These are phyloP conservation scores for Macroventuria anomochaeta DNA, from an alignment of 2,329 filamentous ascomycete genomes.

Conservation along the genomic window DNA sequence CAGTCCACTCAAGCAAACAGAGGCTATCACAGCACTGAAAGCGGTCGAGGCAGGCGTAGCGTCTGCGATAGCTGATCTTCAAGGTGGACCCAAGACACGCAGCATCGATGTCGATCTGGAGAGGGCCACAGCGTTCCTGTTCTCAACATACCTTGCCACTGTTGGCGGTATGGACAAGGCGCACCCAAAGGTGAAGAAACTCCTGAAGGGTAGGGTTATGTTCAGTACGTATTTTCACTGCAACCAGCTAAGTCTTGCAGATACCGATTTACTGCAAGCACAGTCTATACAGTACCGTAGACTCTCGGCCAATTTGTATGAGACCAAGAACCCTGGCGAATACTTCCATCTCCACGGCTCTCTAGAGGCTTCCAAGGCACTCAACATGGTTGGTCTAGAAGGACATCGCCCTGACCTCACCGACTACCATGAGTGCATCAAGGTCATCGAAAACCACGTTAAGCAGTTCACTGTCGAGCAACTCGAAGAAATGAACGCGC, in stretches of 20 bases:
- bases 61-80: conserved; percentile 64
- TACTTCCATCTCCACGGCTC: conserved; percentile 81
- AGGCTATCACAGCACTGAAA: conserved; percentile 63
- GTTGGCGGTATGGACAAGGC: conserved; percentile 58
- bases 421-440: conserved; percentile 51
- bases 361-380: conserved; percentile 71
- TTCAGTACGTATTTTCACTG: neutral
- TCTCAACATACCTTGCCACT: conserved; percentile 64
- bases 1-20: conserved; percentile 60
- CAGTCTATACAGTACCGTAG: conserved; percentile 75
- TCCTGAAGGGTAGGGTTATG: conserved; percentile 50
- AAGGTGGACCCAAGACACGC: conserved; percentile 53
- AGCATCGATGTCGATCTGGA: conserved; percentile 61
- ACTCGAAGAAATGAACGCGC: conserved; percentile 52
- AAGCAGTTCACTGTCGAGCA: conserved; percentile 48
- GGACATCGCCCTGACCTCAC: conserved; percentile 66
- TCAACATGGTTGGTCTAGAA: conserved; percentile 73
- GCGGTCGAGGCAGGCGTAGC: conserved; percentile 66
- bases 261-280: conserved; percentile 73
- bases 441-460: conserved; percentile 52
- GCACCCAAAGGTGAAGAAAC: conserved; percentile 54
- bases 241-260: conserved; percentile 51
- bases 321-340: conserved; percentile 68
- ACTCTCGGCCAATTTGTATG: conserved; percentile 75
- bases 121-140: conserved; percentile 62